Evolutionary conservation across 2,329 filamentous ascomycete species (phyloP), one percentile per base, ranked within the genome.

Genomic region (Massarina eburnea): DNA sequence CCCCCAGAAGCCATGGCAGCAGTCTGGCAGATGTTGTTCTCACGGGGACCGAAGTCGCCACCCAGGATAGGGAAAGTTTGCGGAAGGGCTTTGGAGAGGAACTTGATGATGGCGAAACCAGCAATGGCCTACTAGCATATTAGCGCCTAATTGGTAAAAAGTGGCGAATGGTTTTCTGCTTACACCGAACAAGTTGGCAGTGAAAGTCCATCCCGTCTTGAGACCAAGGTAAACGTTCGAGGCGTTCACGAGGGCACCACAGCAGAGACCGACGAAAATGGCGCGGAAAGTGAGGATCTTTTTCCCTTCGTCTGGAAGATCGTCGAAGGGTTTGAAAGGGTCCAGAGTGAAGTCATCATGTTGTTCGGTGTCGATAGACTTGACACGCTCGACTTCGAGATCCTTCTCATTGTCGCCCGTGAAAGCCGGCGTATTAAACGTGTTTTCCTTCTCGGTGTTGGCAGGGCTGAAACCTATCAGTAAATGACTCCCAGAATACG

Each of bases 21-120:
- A 2, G 81, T 81, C 59, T 84, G 81, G 44, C 82, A 72, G 56
- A 83, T 83, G 56, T 78, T 81, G 71, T 84, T 84, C 62, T 84
- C 81, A 55, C 81, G 79, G 8, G 81, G 81, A 1, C 81, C 81
- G 49, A 84, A 83, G 22, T 64, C 64, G 2, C 75, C 76, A 18
- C 80, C 80, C 8, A 84, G 67, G 33, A 78, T 70, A 2, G 80
- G 79, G 40, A 81, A 68, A 32, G 70, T 71, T 34, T 70, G 65
- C 9, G 75, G 74, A 17, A 79, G 62, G 7, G 74, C 65, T 52
- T 73, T 77, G 10, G 75, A 76, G n/a, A 81, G 66, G 46, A 79
- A 68, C 54, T 80, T 79, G 57, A 83, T 69, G 49, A 84, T 73
- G 5, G 77, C 80, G 48, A 81, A 84, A 35, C 81, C 81, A 49